Evolutionary conservation across 1,284 basidiomycete genomes (phyloP).

Genomic region (Blastosporella zonata): DNA sequence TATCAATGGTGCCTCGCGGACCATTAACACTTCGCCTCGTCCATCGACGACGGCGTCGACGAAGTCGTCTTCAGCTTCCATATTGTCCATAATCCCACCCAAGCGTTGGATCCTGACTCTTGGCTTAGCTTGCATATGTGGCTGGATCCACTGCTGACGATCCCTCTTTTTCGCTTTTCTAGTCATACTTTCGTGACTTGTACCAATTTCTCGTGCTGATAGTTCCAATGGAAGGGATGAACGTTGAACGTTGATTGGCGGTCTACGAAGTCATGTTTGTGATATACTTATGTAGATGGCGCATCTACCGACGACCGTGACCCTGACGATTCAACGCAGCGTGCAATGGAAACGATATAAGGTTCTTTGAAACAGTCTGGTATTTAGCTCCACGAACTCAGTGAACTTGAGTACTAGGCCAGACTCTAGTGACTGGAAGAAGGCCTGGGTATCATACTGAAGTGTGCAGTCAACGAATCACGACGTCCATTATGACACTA

Average conservation of each 20-base stretch:
- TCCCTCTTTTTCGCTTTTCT: background rate
- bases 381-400: too few relatives aligned
- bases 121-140: background rate
- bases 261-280: background rate
- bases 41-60: constrained; percentile 1
- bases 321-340: too few relatives aligned
- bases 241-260: background rate
- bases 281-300: background rate
- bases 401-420: too few relatives aligned
- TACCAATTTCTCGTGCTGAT: too few relatives aligned
- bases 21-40: background rate
- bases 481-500: too few relatives aligned
- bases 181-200: background rate
- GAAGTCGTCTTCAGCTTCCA: constrained; percentile 10
- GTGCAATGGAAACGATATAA: too few relatives aligned
- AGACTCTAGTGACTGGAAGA: too few relatives aligned
- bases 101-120: constrained; percentile 2
- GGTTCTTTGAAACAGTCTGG: too few relatives aligned
- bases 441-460: too few relatives aligned
- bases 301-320: background rate
- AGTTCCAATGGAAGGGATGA: too few relatives aligned
- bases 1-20: constrained; percentile 6
- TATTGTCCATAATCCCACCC: background rate
- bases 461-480: too few relatives aligned
- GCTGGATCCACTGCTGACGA: constrained; percentile 1